phyloP scores from a whole-genome alignment of 228 moss, liverwort and hornwort genomes.

The Sphagnum fallax region DNA sequence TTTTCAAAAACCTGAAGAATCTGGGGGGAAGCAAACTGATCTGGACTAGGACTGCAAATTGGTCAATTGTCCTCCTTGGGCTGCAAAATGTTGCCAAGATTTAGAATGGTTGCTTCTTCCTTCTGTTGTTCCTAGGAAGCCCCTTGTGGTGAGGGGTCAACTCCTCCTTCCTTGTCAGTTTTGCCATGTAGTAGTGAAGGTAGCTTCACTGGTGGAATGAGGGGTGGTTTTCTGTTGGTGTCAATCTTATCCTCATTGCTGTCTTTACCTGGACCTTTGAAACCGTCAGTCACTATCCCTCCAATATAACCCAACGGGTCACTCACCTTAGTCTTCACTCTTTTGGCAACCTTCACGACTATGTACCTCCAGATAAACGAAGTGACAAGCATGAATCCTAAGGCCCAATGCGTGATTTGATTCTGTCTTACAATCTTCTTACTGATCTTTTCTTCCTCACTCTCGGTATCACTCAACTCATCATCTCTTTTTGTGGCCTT shows the following conservation, averaged over 20 bases:
- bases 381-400: conserved; percentile 78
- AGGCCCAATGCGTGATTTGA: conserved; percentile 65
- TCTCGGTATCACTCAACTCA: conserved; percentile 17
- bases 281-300: conserved; percentile 39
- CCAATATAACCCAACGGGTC: conserved; percentile 69
- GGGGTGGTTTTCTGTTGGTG: conserved; percentile 3
- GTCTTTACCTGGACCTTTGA: conserved; percentile 30
- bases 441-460: conserved; percentile 21
- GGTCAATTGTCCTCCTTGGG: conserved; percentile 11
- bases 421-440: conserved; percentile 67
- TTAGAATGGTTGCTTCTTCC: conserved; percentile 11
- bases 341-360: conserved; percentile 61
- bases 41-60: too few species aligned
- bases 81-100: conserved; percentile 27
- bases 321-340: conserved; percentile 43
- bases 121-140: conserved; percentile 1
- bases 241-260: not conserved
- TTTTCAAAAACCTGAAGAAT: too few species aligned
- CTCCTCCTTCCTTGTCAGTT: conserved; percentile 6
- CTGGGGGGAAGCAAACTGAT: too few species aligned
- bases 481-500: conserved; percentile 10
- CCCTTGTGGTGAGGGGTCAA: not conserved
- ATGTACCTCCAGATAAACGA: conserved; percentile 69
- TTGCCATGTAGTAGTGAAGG: conserved; percentile 15
- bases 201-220: conserved; percentile 23